Percentiles rank a stretch among this genome's conserved stretches.
Conservation (phyloP, 1,139 yeast species). For the Williopsis jadinii region DNA sequence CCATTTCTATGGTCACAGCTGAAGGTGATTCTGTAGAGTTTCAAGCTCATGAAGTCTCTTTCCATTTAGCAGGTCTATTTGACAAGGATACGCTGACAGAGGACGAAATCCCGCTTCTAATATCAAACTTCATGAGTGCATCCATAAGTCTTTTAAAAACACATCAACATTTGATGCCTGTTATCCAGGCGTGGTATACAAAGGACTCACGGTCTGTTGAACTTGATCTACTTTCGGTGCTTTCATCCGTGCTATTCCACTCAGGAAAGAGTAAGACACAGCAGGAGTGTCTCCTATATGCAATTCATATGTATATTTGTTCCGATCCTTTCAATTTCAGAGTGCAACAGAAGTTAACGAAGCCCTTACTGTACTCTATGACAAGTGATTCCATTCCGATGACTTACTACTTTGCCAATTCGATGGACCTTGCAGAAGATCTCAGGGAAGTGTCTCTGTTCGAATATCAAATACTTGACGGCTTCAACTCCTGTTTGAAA, state of each 20-base stretch:
- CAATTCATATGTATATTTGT: conserved; percentile 11
- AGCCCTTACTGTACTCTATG: conserved; percentile 1
- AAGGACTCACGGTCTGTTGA: conserved; percentile 7
- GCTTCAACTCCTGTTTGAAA: conserved; percentile 1
- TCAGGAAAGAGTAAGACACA: neutral
- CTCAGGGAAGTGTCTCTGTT: conserved; percentile 3
- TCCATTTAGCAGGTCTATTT: conserved; percentile 6
- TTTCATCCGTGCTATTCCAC: conserved; percentile 4
- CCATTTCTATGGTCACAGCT: conserved; percentile 4
- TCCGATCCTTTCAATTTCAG: conserved; percentile 7
- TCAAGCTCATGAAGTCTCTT: conserved; percentile 5
- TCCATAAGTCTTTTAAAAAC: conserved; percentile 4
- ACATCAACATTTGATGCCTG: conserved; percentile 10
- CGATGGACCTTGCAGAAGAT: conserved; percentile 2
- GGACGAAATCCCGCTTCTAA: neutral
- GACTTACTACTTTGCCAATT: conserved; percentile 6
- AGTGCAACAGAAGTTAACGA: neutral
- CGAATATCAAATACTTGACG: neutral
- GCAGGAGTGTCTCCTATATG: conserved; percentile 12
- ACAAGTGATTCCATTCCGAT: conserved; percentile 7
- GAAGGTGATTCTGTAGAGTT: conserved; percentile 3
- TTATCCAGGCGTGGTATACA: conserved; percentile 14
- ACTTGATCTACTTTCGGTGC: conserved; percentile 6
- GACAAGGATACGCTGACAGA: neutral
- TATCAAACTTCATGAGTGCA: conserved; percentile 2